phyloP scores from a whole-genome alignment of 1,284 basidiomycete genomes.

The Tylopilus sp. region DNA sequence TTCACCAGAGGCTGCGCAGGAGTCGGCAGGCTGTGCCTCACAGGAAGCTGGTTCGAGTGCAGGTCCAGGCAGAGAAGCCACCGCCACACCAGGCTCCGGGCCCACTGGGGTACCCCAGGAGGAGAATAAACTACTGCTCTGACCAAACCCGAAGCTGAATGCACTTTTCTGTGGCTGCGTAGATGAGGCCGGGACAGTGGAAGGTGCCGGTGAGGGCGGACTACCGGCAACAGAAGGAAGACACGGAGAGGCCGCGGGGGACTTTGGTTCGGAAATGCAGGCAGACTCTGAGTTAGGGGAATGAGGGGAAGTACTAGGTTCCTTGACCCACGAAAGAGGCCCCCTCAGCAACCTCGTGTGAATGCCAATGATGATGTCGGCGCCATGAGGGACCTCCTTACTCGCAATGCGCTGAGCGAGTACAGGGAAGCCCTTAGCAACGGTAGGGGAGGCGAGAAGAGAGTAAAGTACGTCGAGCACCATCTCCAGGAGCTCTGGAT shows the following conservation, averaged over 20 bases:
- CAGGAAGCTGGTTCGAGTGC: no score
- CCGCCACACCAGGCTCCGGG: no score
- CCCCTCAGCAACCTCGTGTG: slow-evolving; percentile 32
- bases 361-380: slow-evolving; percentile 33
- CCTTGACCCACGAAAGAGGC: not conserved
- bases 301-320: not conserved
- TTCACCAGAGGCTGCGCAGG: no score
- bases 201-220: not conserved
- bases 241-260: not conserved
- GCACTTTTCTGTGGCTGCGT: not conserved
- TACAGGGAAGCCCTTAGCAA: slow-evolving; percentile 20
- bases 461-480: slow-evolving; percentile 36
- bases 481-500: slow-evolving; percentile 36
- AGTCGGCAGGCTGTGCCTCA: no score
- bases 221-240: not conserved
- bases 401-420: slow-evolving; percentile 30
- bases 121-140: no score
- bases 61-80: no score
- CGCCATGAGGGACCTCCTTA: slow-evolving; percentile 38
- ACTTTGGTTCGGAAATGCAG: not conserved
- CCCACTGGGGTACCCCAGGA: no score
- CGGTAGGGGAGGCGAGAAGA: slow-evolving; percentile 27
- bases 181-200: not conserved
- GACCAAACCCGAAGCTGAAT: no score
- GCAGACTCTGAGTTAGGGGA: not conserved